Conservation (phyloP, 768 basidiomycete genomes). For the Mycena capillaripes region DNA sequence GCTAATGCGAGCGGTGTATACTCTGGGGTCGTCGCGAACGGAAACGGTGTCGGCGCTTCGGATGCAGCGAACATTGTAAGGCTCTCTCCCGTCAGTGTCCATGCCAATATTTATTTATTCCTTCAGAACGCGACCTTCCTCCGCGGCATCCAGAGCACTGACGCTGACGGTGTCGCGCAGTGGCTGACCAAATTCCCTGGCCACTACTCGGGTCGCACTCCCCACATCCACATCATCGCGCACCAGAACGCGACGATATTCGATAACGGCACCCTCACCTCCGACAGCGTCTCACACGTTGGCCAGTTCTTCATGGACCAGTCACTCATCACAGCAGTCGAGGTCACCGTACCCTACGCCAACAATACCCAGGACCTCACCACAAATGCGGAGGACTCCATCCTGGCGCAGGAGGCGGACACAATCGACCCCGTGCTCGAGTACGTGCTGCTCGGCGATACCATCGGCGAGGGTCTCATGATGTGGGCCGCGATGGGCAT, state of each 20-base stretch:
- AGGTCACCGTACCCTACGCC: slow-evolving; percentile 26
- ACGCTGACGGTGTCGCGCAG: slow-evolving; percentile 36
- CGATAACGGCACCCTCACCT: slow-evolving; percentile 28
- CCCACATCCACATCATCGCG: slow-evolving; percentile 37
- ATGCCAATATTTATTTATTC: not conserved
- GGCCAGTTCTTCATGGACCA: slow-evolving; percentile 38
- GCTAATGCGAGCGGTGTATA: slow-evolving; percentile 36
- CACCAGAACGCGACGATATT: slow-evolving; percentile 32
- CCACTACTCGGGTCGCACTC: slow-evolving; percentile 34
- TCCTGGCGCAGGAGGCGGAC: slow-evolving; percentile 20
- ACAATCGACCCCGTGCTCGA: slow-evolving; percentile 31
- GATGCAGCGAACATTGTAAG: slow-evolving; percentile 22
- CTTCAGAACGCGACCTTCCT: slow-evolving; percentile 29
- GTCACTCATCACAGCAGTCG: slow-evolving; percentile 29
- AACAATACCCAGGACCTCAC: slow-evolving; percentile 31
- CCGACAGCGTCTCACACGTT: slow-evolving; percentile 29
- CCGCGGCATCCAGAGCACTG: slow-evolving; percentile 33
- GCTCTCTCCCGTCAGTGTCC: no score
- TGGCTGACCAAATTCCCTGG: slow-evolving; percentile 34
- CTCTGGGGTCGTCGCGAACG: slow-evolving; percentile 30
- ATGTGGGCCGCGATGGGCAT: slow-evolving; percentile 35
- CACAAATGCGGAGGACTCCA: slow-evolving; percentile 30
- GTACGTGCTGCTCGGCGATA: slow-evolving; percentile 32
- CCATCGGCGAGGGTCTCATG: slow-evolving; percentile 29
- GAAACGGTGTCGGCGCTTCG: slow-evolving; percentile 24